Conservation (phyloP, 179 eudicot species). For the Beta macrorhiza region DNA sequence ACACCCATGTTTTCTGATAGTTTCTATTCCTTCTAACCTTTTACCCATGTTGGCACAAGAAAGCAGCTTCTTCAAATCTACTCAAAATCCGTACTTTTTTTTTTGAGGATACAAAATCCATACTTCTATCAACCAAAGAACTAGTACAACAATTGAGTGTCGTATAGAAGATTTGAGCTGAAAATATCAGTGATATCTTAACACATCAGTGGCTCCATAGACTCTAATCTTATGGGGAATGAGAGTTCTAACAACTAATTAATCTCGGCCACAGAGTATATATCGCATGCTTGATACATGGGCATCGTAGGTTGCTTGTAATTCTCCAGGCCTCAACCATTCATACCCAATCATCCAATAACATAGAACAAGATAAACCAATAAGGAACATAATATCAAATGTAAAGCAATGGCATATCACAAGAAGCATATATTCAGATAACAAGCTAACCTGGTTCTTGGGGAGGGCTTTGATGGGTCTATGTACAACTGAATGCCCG, state of each 20-base stretch:
- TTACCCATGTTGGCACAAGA: neutral
- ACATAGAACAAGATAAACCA: neutral
- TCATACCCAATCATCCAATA: constrained; percentile 1
- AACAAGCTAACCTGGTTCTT: constrained; percentile 36
- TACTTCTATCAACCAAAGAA: neutral
- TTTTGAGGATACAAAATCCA: no score
- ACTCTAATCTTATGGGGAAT: neutral
- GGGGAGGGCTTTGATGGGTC: constrained; percentile 41
- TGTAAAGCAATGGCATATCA: neutral
- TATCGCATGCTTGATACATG: neutral
- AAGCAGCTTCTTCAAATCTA: neutral
- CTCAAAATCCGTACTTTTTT: neutral
- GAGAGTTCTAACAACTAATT: neutral
- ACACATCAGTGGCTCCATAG: neutral
- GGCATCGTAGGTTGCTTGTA: neutral
- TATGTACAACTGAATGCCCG: constrained; percentile 50
- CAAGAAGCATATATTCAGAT: neutral
- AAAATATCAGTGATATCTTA: neutral
- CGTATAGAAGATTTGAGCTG: neutral
- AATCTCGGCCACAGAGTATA: neutral
- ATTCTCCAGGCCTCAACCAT: neutral
- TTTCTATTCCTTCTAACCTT: neutral
- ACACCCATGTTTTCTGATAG: no score
- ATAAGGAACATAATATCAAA: neutral
- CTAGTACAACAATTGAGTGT: neutral